phyloP scores from a whole-genome alignment of 225 moss, liverwort and hornwort species.

The Pseudisothecium myosuroides region DNA sequence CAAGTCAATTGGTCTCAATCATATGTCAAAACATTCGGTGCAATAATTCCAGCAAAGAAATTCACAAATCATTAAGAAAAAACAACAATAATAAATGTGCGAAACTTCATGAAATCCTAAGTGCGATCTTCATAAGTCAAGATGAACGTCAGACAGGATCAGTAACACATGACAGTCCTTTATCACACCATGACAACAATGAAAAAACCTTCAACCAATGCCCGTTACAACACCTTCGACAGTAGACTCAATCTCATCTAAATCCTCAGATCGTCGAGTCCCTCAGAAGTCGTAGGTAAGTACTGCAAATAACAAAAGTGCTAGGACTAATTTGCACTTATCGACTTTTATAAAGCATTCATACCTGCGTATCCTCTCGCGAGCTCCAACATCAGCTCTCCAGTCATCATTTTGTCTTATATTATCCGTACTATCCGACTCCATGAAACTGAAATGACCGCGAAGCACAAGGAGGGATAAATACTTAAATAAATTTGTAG shows the following conservation, averaged over 20 bases:
- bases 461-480: no score
- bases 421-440: no score
- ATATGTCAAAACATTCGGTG: background rate
- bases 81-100: background rate
- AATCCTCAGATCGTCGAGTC: no score
- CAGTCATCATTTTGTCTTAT: no score
- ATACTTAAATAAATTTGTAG: no score
- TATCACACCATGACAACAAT: background rate
- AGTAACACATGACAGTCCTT: background rate
- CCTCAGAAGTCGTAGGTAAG: no score
- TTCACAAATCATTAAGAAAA: background rate
- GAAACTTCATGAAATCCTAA: background rate
- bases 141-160: background rate
- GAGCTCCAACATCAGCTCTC: no score
- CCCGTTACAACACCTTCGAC: background rate
- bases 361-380: no score
- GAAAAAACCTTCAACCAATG: background rate
- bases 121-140: background rate
- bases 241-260: background rate
- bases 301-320: no score
- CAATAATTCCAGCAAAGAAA: background rate
- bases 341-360: no score
- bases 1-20: background rate
- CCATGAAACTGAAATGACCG: no score
- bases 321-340: no score